Evolutionary conservation across 2,329 filamentous ascomycete species (phyloP), one percentile per base, ranked within the genome.

Genomic region (Ceratocystis smalleyi): DNA sequence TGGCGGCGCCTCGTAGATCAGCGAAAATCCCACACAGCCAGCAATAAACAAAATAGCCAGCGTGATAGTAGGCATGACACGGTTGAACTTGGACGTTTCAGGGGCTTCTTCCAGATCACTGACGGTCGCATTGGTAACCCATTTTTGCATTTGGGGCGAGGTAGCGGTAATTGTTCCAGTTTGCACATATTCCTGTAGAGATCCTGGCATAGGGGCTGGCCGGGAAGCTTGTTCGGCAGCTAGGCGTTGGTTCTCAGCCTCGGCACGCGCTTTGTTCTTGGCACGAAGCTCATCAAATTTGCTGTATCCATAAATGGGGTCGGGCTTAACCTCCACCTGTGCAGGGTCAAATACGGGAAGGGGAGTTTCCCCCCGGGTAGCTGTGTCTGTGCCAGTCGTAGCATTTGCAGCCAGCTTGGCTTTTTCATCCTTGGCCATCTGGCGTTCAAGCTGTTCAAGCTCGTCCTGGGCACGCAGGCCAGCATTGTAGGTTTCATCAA

Each of bases 391-490:
- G 27, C 68, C 63, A 63, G 64, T 40, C 1, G 51, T 67, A 67
- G 59, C 22, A 19, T 30, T 32, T 7, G 64, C 35, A 8, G 55
- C 32, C 22, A 60, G 7, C 55, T 67, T 64, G 67, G 59, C 63
- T 70, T 69, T 55, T 60, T 66, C 45, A 27, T 68, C 61, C 62
- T 68, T 59, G 64, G 64, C 59, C 68, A 66, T 59, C 68, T 74
- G 70, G 68, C 71, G 70, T 67, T 84, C 81, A 68, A 85, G 71
- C 65, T 75, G 75, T 22, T 75, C 76, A 61, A 86, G 76, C 73
- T 86, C 83, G 65, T 85, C 80, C 72, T 86, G 83, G 15, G 83
- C 83, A 60, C 83, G 76, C 62, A 84, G 73, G 0, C 82, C 82
- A 1, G 83, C 83, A 68, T 83, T 85, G 68, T 79, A 72, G 32